Evolutionary conservation across 1,284 basidiomycete genomes (phyloP), one percentile per base, ranked within the genome.

Genomic region (Hortiboletus rubellus): DNA sequence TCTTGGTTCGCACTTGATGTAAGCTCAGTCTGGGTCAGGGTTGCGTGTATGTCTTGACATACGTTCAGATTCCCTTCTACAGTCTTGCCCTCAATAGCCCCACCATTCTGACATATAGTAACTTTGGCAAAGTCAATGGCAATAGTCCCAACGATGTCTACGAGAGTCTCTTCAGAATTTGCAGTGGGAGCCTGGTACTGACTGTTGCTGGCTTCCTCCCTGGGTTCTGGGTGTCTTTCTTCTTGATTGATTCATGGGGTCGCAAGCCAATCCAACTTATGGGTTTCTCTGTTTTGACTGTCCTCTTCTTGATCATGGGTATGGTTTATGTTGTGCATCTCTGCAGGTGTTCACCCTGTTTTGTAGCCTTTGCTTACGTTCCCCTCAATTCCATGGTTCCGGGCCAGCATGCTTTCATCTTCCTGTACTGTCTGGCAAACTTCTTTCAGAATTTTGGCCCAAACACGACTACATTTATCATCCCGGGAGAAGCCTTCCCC

Each of bases 401-500:
- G 8, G 74, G 69, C 50, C 74, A 70, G 31, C 77, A 79, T 45
- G 75, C 78, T 1, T 86, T 89, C 68, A 79, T 88, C 48, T 79
- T 82, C 69, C 73, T 88, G 43, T 89, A 82, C 72, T 85, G 84
- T 70, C 74, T 87, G 54, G 74, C 83, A 49, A 81, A 78, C 66
- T 82, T 82, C 66, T 82, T 81, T 69, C 74, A 77, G 54, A 82
- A 81, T 63, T 83, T 82, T 63, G 87, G 88, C 5, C 85, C 89
- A 38, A 91, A 90, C 74, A 83, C 86, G 3, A 91, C 89, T 3
- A 91, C 88, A 14, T 91, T 80, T 61, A 64, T 91, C 61, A 74
- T 90, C 43, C 89, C 89, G 31, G 86, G 82, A 5, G 87, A 92
- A 69, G 80, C 77, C 33, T 91, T 90, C 80, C 88, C 89, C 2